Evolutionary conservation across 768 basidiomycete genomes (phyloP).

Genomic region (Termitomyces sp.): DNA sequence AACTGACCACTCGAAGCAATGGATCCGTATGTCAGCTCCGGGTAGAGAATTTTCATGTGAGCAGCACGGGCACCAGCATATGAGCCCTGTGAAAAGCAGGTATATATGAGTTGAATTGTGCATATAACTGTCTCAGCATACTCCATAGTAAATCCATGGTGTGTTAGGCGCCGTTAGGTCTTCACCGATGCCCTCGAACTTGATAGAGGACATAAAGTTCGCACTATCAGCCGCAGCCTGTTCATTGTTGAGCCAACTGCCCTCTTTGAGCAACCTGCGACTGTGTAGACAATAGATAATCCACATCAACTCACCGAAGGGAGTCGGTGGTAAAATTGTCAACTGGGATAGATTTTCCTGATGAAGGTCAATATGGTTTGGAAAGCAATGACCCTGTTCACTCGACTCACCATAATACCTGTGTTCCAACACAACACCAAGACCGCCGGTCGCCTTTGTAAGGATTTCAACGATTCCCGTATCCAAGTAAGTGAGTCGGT

Average conservation of each 20-base stretch:
- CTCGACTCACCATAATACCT: slow-evolving; percentile 68
- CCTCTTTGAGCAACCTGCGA: not conserved
- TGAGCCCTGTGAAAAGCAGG: slow-evolving; percentile 50
- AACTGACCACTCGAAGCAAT: slow-evolving; percentile 79
- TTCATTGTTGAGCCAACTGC: slow-evolving; percentile 78
- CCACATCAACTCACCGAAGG: slow-evolving; percentile 46
- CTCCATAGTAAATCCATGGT: slow-evolving; percentile 94
- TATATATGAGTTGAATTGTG: not conserved
- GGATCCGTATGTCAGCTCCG: slow-evolving; percentile 83
- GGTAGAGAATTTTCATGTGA: slow-evolving; percentile 84
- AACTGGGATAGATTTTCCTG: slow-evolving; percentile 74
- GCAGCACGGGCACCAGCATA: slow-evolving; percentile 94
- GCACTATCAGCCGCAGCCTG: slow-evolving; percentile 91
- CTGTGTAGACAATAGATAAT: too few species aligned
- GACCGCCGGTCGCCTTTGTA: slow-evolving; percentile 76
- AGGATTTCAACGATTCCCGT: slow-evolving; percentile 87
- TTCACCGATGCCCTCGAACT: slow-evolving; percentile 65
- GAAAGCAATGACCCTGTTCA: not conserved
- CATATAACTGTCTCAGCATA: slow-evolving; percentile 26
- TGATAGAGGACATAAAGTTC: slow-evolving; percentile 80
- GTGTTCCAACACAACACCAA: slow-evolving; percentile 90
- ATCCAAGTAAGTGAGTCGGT: slow-evolving; percentile 56
- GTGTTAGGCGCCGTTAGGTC: slow-evolving; percentile 67
- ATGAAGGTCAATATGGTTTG: slow-evolving; percentile 9
- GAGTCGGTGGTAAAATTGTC: slow-evolving; percentile 76